These are phyloP conservation scores for Pugionium dolabratum DNA, from an alignment of 345 rosid genomes.

Conservation along the genomic window DNA sequence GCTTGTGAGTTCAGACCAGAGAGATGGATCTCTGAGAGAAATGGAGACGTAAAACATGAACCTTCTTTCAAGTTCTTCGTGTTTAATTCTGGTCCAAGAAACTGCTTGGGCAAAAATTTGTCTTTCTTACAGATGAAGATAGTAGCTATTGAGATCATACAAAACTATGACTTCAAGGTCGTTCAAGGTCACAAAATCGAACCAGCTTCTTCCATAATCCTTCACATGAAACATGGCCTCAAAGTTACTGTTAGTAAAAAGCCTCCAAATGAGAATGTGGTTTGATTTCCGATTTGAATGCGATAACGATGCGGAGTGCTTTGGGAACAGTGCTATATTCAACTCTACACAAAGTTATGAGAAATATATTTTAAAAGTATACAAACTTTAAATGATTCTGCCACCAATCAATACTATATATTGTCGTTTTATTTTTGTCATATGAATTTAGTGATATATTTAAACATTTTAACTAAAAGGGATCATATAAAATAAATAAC, in stretches of 20 bases:
- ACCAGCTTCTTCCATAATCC: slow-evolving; percentile 21
- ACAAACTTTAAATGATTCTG: no score
- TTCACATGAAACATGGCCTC: slow-evolving; percentile 37
- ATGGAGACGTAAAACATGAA: slow-evolving; percentile 34
- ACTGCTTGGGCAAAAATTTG: slow-evolving; percentile 29
- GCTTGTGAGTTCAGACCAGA: slow-evolving; percentile 41
- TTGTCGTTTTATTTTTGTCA: no score
- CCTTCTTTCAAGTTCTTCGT: slow-evolving; percentile 38
- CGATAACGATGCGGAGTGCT: no score
- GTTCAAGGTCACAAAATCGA: slow-evolving; percentile 27
- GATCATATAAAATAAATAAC: no score
- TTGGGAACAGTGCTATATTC: no score
- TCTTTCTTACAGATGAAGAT: slow-evolving; percentile 36
- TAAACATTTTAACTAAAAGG: no score
- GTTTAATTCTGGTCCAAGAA: slow-evolving; percentile 42
- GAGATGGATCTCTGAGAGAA: slow-evolving; percentile 34
- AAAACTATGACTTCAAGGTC: slow-evolving; percentile 29
- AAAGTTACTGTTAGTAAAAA: slow-evolving; percentile 26
- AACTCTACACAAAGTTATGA: no score
- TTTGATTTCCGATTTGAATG: no score
- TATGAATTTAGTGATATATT: no score
- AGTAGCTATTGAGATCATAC: slow-evolving; percentile 23
- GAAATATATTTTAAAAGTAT: no score
- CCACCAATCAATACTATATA: no score
- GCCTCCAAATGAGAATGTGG: no score